These are phyloP conservation scores for Lumnitzera littorea DNA, from an alignment of 345 rosid genomes.

Conservation along the genomic window DNA sequence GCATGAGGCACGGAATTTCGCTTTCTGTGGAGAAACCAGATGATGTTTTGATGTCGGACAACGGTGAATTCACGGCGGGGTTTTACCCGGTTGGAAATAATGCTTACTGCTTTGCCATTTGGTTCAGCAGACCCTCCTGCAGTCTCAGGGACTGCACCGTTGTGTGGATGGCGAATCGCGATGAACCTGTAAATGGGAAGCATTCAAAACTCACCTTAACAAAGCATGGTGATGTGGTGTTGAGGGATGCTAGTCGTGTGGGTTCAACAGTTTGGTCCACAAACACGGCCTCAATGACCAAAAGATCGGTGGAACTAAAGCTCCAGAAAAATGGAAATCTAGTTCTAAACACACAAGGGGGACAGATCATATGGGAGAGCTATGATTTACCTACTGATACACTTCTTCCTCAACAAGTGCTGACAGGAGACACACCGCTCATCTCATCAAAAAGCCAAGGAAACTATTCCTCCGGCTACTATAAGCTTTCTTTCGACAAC, in stretches of 20 bases:
- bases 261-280: conserved; percentile 11
- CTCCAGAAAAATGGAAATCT: conserved; percentile 23
- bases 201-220: conserved; percentile 20
- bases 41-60: conserved; percentile 12
- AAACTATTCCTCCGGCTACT: conserved; percentile 27
- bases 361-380: conserved; percentile 22
- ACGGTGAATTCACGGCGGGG: conserved; percentile 14
- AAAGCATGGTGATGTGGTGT: conserved; percentile 4
- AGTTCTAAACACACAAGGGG: conserved; percentile 8
- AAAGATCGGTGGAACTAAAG: neutral
- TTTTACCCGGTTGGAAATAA: conserved; percentile 16
- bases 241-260: conserved; percentile 13
- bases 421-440: conserved; percentile 17
- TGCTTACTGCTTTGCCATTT: conserved; percentile 20
- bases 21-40: conserved; percentile 7
- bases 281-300: conserved; percentile 1
- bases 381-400: conserved; percentile 31
- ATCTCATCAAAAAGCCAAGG: conserved; percentile 21
- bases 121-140: conserved; percentile 16
- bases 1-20: conserved; percentile 9
- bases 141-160: neutral
- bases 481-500: conserved; percentile 21
- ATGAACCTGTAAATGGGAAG: conserved; percentile 31
- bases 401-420: conserved; percentile 27
- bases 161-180: conserved; percentile 41